Percentiles rank a stretch among this genome's conserved stretches.
Evolutionary conservation across 768 basidiomycete genomes (phyloP).

Genomic region (Lactarius tabidus): DNA sequence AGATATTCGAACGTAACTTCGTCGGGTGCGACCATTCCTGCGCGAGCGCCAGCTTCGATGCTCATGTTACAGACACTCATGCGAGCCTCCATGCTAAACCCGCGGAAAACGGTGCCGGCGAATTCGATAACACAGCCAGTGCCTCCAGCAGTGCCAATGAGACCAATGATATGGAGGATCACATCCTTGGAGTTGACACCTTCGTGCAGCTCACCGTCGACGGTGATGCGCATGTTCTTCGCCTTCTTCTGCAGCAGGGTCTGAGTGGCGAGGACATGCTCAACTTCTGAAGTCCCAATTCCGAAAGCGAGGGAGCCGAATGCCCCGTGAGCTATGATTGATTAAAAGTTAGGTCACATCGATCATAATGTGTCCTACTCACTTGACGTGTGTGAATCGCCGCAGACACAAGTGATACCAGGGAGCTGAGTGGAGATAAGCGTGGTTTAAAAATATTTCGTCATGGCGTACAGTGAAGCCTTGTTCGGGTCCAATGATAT

Average conservation of each 20-base stretch:
- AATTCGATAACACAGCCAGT: conserved; percentile 64
- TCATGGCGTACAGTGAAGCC: conserved; percentile 48
- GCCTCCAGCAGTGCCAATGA: conserved; percentile 62
- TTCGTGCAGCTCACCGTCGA: conserved; percentile 51
- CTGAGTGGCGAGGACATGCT: conserved; percentile 66
- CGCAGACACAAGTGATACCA: conserved; percentile 52
- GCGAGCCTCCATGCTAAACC: conserved; percentile 58
- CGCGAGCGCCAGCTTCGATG: conserved; percentile 62
- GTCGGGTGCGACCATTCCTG: conserved; percentile 64
- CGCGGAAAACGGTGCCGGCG: conserved; percentile 52
- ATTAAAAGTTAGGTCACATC: conserved; percentile 7
- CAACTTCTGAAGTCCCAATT: conserved; percentile 65
- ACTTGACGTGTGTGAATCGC: conserved; percentile 65
- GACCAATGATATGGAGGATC: conserved; percentile 59
- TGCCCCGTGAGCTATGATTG: conserved; percentile 50
- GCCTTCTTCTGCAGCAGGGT: conserved; percentile 58
- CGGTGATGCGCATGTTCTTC: conserved; percentile 63
- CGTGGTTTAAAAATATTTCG: not conserved
- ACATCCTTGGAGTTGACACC: conserved; percentile 63
- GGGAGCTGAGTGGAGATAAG: conserved; percentile 34
- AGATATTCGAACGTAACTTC: conserved; percentile 60
- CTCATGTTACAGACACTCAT: conserved; percentile 66
- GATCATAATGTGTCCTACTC: conserved; percentile 21
- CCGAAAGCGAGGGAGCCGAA: conserved; percentile 66
- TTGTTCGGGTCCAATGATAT: conserved; percentile 65